phyloP scores from a whole-genome alignment of 2,329 filamentous ascomycete species.

The Lachnellula cervina region DNA sequence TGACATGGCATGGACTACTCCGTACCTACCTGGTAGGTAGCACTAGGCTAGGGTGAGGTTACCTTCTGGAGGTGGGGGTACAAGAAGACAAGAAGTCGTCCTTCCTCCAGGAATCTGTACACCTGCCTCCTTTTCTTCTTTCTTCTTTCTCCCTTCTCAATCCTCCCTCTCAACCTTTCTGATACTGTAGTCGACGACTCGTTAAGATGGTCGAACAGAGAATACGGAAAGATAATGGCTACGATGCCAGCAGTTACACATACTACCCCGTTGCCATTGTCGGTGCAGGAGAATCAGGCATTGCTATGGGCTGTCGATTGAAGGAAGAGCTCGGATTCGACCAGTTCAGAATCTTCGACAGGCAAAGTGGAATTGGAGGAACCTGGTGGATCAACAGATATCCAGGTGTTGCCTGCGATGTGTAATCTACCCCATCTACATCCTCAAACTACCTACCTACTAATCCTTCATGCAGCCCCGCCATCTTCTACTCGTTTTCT shows the following conservation, averaged over 20 bases:
- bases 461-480: conserved; percentile 38
- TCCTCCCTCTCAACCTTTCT: neutral
- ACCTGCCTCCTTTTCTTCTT: neutral
- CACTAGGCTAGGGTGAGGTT: no score
- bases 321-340: conserved; percentile 50
- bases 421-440: conserved; percentile 32
- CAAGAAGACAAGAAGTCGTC: no score
- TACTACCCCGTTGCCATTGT: conserved; percentile 45
- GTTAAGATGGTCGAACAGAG: conserved; percentile 25
- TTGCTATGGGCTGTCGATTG: conserved; percentile 53
- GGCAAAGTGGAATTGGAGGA: conserved; percentile 48
- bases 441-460: conserved; percentile 6
- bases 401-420: conserved; percentile 48
- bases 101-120: neutral
- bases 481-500: conserved; percentile 53
- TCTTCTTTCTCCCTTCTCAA: neutral
- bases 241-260: conserved; percentile 35
- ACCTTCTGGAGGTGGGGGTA: no score
- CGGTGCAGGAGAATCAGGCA: conserved; percentile 54
- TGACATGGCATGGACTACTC: no score
- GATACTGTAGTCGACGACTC: neutral
- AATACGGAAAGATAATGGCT: conserved; percentile 37
- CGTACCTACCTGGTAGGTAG: no score
- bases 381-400: conserved; percentile 57
- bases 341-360: conserved; percentile 55